These are phyloP conservation scores for Populus alba DNA, from an alignment of 345 rosid genomes.

Conservation along the genomic window DNA sequence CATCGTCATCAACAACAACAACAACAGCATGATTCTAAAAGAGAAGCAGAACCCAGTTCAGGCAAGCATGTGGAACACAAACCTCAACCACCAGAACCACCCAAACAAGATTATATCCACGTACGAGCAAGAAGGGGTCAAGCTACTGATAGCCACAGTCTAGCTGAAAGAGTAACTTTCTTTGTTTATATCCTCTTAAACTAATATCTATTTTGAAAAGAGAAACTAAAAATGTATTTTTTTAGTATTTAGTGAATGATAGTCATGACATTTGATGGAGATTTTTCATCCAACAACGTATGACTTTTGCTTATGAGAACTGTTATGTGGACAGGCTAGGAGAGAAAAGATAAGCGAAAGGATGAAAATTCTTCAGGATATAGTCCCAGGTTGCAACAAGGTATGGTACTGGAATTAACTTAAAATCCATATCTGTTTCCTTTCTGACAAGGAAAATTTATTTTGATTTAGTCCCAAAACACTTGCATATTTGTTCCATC, in stretches of 20 bases:
- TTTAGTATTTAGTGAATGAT: not conserved
- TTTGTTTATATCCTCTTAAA: constrained; percentile 3
- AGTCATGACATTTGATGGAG: not conserved
- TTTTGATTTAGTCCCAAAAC: not conserved
- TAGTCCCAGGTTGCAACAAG: constrained; percentile 92
- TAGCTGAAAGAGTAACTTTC: constrained; percentile 85
- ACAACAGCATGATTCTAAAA: constrained; percentile 25
- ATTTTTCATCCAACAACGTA: not conserved
- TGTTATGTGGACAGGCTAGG: constrained; percentile 53
- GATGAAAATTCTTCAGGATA: constrained; percentile 89
- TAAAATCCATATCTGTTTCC: not conserved
- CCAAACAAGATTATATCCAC: constrained; percentile 83
- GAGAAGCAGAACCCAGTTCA: constrained; percentile 46
- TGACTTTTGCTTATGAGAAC: constrained; percentile 24
- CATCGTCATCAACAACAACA: not conserved
- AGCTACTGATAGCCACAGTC: constrained; percentile 95
- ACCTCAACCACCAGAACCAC: constrained; percentile 54
- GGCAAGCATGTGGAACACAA: constrained; percentile 51
- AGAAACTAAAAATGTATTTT: not conserved
- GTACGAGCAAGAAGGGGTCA: constrained; percentile 95
- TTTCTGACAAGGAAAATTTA: too few relatives aligned
- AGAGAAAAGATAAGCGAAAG: constrained; percentile 93
- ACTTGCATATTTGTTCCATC: not conserved
- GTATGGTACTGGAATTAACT: constrained; percentile 33
- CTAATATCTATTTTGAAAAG: not conserved